phyloP scores from a whole-genome alignment of 306 rosid species.

The Hylodesmum podocarpum region DNA sequence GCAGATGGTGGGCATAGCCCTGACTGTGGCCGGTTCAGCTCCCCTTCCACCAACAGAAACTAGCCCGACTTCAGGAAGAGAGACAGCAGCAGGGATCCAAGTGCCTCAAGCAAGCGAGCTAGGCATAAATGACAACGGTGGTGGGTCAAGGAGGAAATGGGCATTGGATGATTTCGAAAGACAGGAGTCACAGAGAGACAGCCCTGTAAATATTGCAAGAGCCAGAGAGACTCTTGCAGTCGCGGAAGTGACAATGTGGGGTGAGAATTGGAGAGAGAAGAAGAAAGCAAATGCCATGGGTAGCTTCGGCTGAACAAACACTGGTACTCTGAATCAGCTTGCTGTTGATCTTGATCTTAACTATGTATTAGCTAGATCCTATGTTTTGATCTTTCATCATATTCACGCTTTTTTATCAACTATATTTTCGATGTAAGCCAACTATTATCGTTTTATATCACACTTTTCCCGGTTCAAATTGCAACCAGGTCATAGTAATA shows the following conservation, averaged over 20 bases:
- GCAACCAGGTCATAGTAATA: too few relatives aligned
- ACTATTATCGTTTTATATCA: too few relatives aligned
- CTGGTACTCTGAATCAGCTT: constrained; percentile 15
- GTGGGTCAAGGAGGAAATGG: constrained; percentile 84
- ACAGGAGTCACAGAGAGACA: constrained; percentile 70
- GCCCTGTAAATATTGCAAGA: constrained; percentile 84
- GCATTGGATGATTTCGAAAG: constrained; percentile 75
- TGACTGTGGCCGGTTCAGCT: constrained; percentile 60
- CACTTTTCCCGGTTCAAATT: too few relatives aligned
- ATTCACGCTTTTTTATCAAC: too few relatives aligned
- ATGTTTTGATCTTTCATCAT: too few relatives aligned
- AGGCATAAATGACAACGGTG: constrained; percentile 62
- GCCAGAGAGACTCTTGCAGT: constrained; percentile 79
- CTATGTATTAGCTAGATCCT: too few relatives aligned
- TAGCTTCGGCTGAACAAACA: constrained; percentile 71
- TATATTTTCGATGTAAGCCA: too few relatives aligned
- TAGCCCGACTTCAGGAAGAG: constrained; percentile 79
- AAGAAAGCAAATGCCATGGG: constrained; percentile 75
- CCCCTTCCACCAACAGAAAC: constrained; percentile 72
- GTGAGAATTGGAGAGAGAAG: constrained; percentile 95
- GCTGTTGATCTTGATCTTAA: too few relatives aligned
- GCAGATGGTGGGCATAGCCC: constrained; percentile 84
- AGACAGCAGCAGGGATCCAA: constrained; percentile 65
- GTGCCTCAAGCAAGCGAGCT: constrained; percentile 44
- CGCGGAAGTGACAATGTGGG: constrained; percentile 97